Percentiles rank a stretch among this genome's conserved stretches.
Conservation (phyloP, 1,284 basidiomycete species). For the Tilletia setariae region DNA sequence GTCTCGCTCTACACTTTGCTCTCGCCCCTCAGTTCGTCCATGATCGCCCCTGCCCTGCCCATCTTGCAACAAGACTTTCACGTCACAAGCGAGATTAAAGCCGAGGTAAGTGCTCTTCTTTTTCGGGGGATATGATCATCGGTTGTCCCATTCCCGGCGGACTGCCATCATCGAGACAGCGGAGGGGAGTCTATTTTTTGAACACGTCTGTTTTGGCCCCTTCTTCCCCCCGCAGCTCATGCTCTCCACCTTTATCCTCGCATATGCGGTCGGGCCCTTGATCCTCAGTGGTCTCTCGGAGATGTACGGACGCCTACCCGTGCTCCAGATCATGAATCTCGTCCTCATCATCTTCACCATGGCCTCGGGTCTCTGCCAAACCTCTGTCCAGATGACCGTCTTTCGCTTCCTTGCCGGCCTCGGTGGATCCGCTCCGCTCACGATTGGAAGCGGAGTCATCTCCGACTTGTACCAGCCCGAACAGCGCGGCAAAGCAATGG, state of each 20-base stretch:
- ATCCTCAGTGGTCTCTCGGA: slow-evolving; percentile 61
- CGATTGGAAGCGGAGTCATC: slow-evolving; percentile 63
- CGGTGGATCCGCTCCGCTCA: slow-evolving; percentile 49
- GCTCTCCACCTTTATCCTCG: slow-evolving; percentile 43
- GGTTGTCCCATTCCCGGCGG: neutral
- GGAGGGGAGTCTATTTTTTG: neutral
- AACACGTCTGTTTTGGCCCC: neutral
- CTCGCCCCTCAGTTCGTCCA: slow-evolving; percentile 41
- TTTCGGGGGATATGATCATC: neutral
- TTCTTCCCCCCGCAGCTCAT: slow-evolving; percentile 29
- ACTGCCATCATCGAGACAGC: too few species aligned
- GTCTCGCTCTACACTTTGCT: slow-evolving; percentile 45
- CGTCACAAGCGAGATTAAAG: slow-evolving; percentile 21
- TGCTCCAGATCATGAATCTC: slow-evolving; percentile 40
- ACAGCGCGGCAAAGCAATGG: slow-evolving; percentile 43
- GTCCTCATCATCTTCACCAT: slow-evolving; percentile 38
- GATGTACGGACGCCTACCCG: slow-evolving; percentile 56
- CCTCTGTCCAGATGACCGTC: slow-evolving; percentile 23
- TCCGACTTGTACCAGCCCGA: slow-evolving; percentile 70
- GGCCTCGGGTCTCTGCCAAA: slow-evolving; percentile 20
- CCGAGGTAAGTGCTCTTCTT: neutral
- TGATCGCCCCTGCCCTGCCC: slow-evolving; percentile 46
- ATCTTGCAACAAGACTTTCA: slow-evolving; percentile 33
- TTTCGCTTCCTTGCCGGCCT: slow-evolving; percentile 45
- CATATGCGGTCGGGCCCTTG: slow-evolving; percentile 41